phyloP scores from a whole-genome alignment of 805 yeast genomes.

The Candida khao-thaluensis region DNA sequence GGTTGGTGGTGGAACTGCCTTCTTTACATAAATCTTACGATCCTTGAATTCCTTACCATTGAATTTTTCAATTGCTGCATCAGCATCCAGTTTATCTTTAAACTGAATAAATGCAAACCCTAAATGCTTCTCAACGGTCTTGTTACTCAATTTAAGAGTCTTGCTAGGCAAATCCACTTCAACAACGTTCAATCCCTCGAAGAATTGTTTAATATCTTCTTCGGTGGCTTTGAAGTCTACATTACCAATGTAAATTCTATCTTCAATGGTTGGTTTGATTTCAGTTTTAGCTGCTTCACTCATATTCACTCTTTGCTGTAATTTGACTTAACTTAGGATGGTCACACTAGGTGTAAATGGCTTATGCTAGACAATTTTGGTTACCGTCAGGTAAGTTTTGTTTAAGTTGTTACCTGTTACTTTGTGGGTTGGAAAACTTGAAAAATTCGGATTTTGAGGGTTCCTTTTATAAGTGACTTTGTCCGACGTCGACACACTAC shows the following conservation, averaged over 20 bases:
- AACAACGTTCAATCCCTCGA: slow-evolving; percentile 45
- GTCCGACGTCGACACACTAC: slow-evolving; percentile 2
- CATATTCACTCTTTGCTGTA: background rate
- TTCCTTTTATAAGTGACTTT: slow-evolving; percentile 6
- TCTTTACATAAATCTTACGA: slow-evolving; percentile 50
- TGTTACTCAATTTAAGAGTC: slow-evolving; percentile 33
- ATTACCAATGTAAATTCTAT: slow-evolving; percentile 46
- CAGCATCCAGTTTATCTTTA: slow-evolving; percentile 43
- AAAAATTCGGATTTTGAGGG: slow-evolving; percentile 7
- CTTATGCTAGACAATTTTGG: background rate
- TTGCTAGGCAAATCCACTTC: slow-evolving; percentile 53
- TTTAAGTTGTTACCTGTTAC: slow-evolving; percentile 1
- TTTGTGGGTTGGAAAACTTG: slow-evolving; percentile 3
- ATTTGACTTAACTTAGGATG: slow-evolving; percentile 4
- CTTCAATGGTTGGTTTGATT: slow-evolving; percentile 34
- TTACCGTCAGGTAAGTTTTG: background rate
- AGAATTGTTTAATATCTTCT: slow-evolving; percentile 47
- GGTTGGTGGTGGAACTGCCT: slow-evolving; percentile 54
- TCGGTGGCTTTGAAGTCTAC: slow-evolving; percentile 43
- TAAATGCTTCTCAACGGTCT: slow-evolving; percentile 42
- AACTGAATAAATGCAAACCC: slow-evolving; percentile 65
- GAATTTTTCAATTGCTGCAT: slow-evolving; percentile 41
- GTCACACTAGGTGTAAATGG: background rate
- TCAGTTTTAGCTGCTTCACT: slow-evolving; percentile 3
- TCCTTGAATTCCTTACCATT: slow-evolving; percentile 45